These are phyloP conservation scores for Mycosphaerella sp. DNA, from an alignment of 2,329 filamentous ascomycete genomes.

Conservation along the genomic window DNA sequence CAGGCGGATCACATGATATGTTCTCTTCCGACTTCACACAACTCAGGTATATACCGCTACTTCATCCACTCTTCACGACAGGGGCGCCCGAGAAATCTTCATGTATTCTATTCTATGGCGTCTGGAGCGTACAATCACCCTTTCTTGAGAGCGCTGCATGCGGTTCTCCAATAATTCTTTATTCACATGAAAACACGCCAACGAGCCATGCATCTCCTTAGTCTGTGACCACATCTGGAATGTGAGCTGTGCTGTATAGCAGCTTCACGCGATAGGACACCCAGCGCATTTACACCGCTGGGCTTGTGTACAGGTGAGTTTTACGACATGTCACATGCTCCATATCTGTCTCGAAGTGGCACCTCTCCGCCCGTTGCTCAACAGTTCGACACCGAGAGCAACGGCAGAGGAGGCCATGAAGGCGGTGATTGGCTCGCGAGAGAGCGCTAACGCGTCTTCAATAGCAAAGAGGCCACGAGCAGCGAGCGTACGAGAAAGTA, in stretches of 20 bases:
- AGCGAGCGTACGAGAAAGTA: conserved; percentile 1
- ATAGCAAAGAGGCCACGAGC: not conserved
- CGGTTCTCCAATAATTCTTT: not conserved
- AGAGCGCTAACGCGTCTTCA: not conserved
- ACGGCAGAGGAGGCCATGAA: not conserved
- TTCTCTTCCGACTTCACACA: not conserved
- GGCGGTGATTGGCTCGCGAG: too few species aligned
- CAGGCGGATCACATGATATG: not conserved
- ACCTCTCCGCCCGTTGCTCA: not conserved
- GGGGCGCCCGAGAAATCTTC: not conserved
- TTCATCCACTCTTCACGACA: not conserved
- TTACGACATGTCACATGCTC: not conserved
- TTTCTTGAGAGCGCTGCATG: not conserved
- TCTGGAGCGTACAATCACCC: not conserved
- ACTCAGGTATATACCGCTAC: not conserved
- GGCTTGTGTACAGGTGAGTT: not conserved
- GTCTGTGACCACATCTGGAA: not conserved
- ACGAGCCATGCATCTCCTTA: not conserved
- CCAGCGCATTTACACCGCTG: not conserved
- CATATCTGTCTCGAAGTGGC: not conserved
- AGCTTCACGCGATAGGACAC: not conserved
- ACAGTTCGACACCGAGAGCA: not conserved
- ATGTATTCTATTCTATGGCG: conserved; percentile 2
- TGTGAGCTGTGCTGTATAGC: not conserved
- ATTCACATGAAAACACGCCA: not conserved